Conservation (phyloP, 108 stramenopile genomes). For the Nitzschia sp. region DNA sequence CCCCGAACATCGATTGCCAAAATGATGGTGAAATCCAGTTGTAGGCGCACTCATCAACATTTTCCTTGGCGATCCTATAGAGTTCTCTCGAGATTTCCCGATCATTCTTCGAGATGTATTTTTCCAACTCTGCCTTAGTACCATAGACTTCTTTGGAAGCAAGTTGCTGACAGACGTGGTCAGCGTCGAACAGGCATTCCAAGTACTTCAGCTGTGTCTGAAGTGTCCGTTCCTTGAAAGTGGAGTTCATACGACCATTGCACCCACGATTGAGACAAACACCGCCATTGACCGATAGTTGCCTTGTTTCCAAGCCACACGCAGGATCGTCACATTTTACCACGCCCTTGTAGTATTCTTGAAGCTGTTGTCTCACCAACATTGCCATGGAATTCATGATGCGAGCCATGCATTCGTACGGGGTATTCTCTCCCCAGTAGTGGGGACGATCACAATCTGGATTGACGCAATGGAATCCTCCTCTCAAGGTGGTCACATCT, state of each 20-base stretch:
- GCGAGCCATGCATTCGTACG: conserved; percentile 50
- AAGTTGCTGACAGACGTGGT: conserved; percentile 64
- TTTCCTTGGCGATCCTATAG: conserved; percentile 27
- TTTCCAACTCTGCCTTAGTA: conserved; percentile 43
- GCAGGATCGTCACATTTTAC: conserved; percentile 79
- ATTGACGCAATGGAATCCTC: conserved; percentile 54
- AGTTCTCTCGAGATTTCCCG: conserved; percentile 39
- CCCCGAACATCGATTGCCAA: conserved; percentile 59
- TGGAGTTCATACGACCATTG: conserved; percentile 63
- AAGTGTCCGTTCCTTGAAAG: conserved; percentile 50
- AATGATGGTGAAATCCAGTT: conserved; percentile 76
- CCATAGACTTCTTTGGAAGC: conserved; percentile 29
- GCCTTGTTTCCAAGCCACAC: conserved; percentile 76
- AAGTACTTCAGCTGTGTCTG: conserved; percentile 86
- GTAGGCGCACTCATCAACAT: conserved; percentile 46
- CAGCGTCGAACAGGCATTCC: conserved; percentile 74
- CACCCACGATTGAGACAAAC: conserved; percentile 74
- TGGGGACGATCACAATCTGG: conserved; percentile 55
- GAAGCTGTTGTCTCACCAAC: conserved; percentile 39
- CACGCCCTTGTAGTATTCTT: conserved; percentile 66
- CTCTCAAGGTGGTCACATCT: conserved; percentile 11
- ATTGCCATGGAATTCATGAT: conserved; percentile 59
- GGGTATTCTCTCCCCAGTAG: conserved; percentile 65
- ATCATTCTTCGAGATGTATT: conserved; percentile 52
- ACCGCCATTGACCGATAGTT: conserved; percentile 75